Conservation (phyloP, 768 basidiomycete genomes). For the Phylloporus arenicola region DNA sequence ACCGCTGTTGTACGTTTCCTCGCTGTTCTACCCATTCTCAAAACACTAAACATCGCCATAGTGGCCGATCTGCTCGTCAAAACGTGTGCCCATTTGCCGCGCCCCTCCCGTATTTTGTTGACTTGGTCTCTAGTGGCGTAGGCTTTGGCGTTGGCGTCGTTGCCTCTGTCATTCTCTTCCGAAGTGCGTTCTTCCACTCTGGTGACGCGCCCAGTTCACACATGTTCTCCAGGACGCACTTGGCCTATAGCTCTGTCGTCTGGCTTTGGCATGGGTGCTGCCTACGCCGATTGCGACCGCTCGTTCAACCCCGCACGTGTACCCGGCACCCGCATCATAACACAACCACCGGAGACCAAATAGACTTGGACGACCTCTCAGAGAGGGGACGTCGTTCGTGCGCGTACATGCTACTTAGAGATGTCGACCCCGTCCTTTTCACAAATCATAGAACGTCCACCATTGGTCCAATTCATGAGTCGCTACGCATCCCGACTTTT, state of each 20-base stretch:
- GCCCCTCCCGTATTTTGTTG: background rate
- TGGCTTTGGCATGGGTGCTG: conserved; percentile 82
- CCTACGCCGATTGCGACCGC: conserved; percentile 89
- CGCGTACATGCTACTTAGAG: conserved; percentile 25
- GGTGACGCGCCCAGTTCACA: conserved; percentile 2
- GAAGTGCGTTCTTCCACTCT: conserved; percentile 52
- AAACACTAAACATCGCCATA: conserved; percentile 18
- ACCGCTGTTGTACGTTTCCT: conserved; percentile 72
- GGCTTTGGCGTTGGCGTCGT: conserved; percentile 88
- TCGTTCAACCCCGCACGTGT: conserved; percentile 89
- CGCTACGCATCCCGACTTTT: conserved; percentile 14
- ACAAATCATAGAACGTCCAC: conserved; percentile 12
- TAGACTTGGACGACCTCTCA: conserved; percentile 2
- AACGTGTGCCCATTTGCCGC: conserved; percentile 48
- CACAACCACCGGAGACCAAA: conserved; percentile 27
- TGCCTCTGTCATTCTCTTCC: conserved; percentile 86
- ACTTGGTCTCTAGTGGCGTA: conserved; percentile 55
- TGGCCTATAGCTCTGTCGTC: conserved; percentile 87
- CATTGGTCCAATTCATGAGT: conserved; percentile 4
- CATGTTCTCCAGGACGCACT: conserved; percentile 60
- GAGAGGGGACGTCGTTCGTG: background rate
- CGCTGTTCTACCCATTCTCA: conserved; percentile 16
- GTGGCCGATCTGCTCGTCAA: conserved; percentile 85
- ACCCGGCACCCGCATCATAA: conserved; percentile 74
- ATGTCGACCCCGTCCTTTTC: conserved; percentile 24